Evolutionary conservation across 768 basidiomycete species (phyloP).

Genomic region (Tremella mesenterica): DNA sequence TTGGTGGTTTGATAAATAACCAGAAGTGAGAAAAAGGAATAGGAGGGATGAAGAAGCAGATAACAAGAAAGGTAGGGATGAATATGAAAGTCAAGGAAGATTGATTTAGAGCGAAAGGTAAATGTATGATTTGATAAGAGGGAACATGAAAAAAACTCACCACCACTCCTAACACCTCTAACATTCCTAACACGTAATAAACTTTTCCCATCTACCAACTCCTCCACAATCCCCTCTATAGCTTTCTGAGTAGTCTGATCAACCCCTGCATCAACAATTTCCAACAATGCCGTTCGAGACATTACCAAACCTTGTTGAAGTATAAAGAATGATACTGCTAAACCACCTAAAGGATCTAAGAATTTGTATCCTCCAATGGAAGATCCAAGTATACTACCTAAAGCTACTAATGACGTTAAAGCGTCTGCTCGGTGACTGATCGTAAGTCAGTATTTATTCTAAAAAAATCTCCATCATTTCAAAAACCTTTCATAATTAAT

Average conservation of each 20-base stretch:
- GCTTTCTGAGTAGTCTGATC: conserved; percentile 52
- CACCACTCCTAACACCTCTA: conserved; percentile 42
- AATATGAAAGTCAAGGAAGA: no score
- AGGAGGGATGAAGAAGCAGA: no score
- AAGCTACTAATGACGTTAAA: conserved; percentile 81
- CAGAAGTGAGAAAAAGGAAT: no score
- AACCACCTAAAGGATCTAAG: conserved; percentile 85
- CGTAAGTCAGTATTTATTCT: background rate
- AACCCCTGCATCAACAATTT: conserved; percentile 76
- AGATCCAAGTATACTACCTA: conserved; percentile 84
- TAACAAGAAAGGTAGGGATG: no score
- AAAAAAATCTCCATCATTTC: no score
- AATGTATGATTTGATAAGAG: no score
- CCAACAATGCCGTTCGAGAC: conserved; percentile 61
- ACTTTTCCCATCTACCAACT: conserved; percentile 47
- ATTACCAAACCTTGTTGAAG: conserved; percentile 65
- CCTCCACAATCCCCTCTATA: conserved; percentile 55
- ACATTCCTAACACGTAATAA: conserved; percentile 38
- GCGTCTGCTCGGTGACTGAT: conserved; percentile 81
- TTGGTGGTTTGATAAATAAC: no score
- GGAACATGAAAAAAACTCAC: no score
- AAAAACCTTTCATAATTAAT: no score
- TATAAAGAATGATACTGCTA: conserved; percentile 84
- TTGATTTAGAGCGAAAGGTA: no score
- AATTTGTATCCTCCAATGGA: conserved; percentile 66